phyloP scores from a whole-genome alignment of 495 filamentous ascomycete genomes.

The Penicillium malachiteum region DNA sequence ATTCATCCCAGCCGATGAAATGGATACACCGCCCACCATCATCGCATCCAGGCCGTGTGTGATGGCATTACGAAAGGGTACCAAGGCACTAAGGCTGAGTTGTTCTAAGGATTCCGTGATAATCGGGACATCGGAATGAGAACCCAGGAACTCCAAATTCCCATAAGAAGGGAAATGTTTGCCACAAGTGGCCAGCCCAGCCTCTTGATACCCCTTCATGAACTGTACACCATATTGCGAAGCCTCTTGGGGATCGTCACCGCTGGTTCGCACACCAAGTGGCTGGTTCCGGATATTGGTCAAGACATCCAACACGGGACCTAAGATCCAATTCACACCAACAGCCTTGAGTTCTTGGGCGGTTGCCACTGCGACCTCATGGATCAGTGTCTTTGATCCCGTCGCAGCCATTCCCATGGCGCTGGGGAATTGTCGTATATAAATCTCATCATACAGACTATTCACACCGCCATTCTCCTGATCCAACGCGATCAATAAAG shows the following conservation, averaged over 20 bases:
- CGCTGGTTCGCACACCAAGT: constrained; percentile 75
- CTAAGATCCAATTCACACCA: constrained; percentile 87
- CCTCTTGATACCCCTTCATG: constrained; percentile 87
- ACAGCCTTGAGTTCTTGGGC: constrained; percentile 82
- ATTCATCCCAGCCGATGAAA: constrained; percentile 81
- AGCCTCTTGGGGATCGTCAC: constrained; percentile 87
- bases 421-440: constrained; percentile 86
- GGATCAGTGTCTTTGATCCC: constrained; percentile 72
- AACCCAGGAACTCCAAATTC: constrained; percentile 87
- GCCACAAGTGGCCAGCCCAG: constrained; percentile 78
- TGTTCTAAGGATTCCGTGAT: constrained; percentile 91
- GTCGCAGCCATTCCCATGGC: constrained; percentile 89
- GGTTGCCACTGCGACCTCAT: constrained; percentile 80
- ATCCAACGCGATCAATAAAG: constrained; percentile 79
- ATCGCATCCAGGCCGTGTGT: constrained; percentile 80
- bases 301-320: constrained; percentile 85
- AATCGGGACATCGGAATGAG: constrained; percentile 80
- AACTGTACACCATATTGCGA: constrained; percentile 83
- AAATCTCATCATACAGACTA: constrained; percentile 87
- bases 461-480: constrained; percentile 96
- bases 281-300: constrained; percentile 87
- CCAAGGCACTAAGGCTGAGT: constrained; percentile 75
- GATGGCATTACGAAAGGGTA: constrained; percentile 86
- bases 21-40: constrained; percentile 89
- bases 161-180: constrained; percentile 94